phyloP scores from a whole-genome alignment of 352 stramenopile species.

The Sclerospora graminicola region DNA sequence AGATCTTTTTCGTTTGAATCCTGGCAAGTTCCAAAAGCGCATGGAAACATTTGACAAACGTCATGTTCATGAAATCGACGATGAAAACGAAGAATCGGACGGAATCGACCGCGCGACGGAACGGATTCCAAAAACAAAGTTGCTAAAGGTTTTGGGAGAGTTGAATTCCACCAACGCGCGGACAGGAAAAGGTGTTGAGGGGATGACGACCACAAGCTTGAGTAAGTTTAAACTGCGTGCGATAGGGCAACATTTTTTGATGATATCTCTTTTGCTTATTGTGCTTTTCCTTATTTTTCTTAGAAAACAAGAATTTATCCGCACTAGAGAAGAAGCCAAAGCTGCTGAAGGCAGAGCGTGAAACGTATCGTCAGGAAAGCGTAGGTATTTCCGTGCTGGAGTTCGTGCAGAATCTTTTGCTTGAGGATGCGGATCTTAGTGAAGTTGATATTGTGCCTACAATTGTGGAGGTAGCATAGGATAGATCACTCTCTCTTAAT shows the following conservation, averaged over 20 bases:
- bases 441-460: constrained; percentile 52
- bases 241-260: neutral
- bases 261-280: neutral
- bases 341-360: constrained; percentile 41
- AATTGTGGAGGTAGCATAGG: constrained; percentile 45
- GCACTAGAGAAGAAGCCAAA: constrained; percentile 68
- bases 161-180: constrained; percentile 29
- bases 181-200: constrained; percentile 36
- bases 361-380: constrained; percentile 65
- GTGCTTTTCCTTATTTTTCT: neutral
- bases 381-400: constrained; percentile 53
- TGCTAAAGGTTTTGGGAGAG: constrained; percentile 61
- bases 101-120: constrained; percentile 55
- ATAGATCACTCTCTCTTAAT: neutral
- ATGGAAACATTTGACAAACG: constrained; percentile 42
- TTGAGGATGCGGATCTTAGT: constrained; percentile 50
- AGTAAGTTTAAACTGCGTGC: constrained; percentile 20
- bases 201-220: constrained; percentile 30
- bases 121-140: constrained; percentile 58
- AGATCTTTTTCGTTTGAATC: constrained; percentile 48
- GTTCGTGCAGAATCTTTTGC: constrained; percentile 58
- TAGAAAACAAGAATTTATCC: constrained; percentile 60
- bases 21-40: constrained; percentile 50
- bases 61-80: constrained; percentile 22
- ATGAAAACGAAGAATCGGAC: constrained; percentile 25